Base-by-base conservation (phyloP, 257 asterid genomes). In the Sherardia arvensis region DNA sequence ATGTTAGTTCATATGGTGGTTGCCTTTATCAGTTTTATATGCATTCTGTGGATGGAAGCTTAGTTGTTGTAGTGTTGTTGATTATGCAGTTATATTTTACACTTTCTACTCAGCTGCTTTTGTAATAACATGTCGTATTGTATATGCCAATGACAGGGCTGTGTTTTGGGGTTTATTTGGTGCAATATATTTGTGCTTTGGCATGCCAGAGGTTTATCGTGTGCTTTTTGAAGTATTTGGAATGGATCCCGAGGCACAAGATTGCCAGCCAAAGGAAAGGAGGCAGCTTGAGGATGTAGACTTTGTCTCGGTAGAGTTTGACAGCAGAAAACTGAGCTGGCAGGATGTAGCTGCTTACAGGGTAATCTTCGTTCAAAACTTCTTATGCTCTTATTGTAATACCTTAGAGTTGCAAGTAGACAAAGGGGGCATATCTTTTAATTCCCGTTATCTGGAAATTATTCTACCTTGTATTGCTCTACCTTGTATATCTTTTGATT, bases 111-210 rank as follows among this genome's bases (percentile, higher is more conserved):
- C 22, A 30, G 20, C 26, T 38, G 8, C 30, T 28, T 51, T 14
- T 34, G n/a, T 25, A 33, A 7, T 65, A 47, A 30, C 40, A 32
- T 61, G 8, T 11, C 30, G 17, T 26, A 18, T 9, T 62, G 36
- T 53, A 48, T 55, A 68, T 70, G 21, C 66, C 51, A 45, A 38
- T 76, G 71, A 49, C 87, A 93, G 99, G 73, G 87, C 96, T 51
- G 97, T 93, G 27, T 87, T 93, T 72, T 93, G 96, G 99, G 97
- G 97, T 45, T 78, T 93, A 80, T 93, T 93, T 84, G 99, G 97
- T 61, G 96, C 97, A 72, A 90, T 93, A 70, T 90, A 93, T 76
- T 73, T 93, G 81, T 93, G 99, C 72, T 93, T 87, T 78, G 97
- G 99, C 66, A 79, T 90, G 90, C 96, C 99, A 27, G 99, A 93